Conservation (phyloP, 768 basidiomycete species). For the Multifurca ochricompacta region DNA sequence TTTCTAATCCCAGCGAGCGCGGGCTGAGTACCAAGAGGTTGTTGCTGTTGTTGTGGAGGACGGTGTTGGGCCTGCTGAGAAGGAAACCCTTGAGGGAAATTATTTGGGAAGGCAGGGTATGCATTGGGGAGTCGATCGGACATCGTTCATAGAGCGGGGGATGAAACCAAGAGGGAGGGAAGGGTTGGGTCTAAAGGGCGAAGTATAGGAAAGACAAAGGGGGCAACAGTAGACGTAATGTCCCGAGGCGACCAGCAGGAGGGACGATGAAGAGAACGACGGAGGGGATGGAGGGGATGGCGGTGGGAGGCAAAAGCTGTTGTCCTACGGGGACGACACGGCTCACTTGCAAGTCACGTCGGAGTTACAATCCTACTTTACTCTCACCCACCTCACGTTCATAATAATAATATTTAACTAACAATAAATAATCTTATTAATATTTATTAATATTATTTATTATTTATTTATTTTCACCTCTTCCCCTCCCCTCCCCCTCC, state of each 20-base stretch:
- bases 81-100: conserved; percentile 11
- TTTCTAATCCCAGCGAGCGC: conserved; percentile 14
- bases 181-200: conserved; percentile 6
- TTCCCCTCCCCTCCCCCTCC: neutral
- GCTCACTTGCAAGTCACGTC: conserved; percentile 11
- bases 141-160: conserved; percentile 21
- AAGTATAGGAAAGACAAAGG: neutral
- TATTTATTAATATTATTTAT: conserved; percentile 6
- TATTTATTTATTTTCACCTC: neutral
- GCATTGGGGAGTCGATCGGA: conserved; percentile 20
- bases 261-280: conserved; percentile 12
- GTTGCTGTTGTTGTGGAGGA: conserved; percentile 8
- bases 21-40: conserved; percentile 13
- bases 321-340: conserved; percentile 20
- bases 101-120: conserved; percentile 14
- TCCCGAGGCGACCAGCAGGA: conserved; percentile 10
- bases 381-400: neutral
- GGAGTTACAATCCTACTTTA: conserved; percentile 19
- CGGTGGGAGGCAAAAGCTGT: conserved; percentile 23
- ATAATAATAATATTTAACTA: no score
- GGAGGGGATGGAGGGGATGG: conserved; percentile 21
- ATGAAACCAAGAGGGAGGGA: conserved; percentile 9
- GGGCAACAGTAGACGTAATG: neutral
- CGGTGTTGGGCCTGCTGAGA: conserved; percentile 19
- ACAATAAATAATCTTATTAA: neutral